Base-by-base conservation (phyloP, 2,329 filamentous ascomycete species). In the Graphilbum fragrans region DNA sequence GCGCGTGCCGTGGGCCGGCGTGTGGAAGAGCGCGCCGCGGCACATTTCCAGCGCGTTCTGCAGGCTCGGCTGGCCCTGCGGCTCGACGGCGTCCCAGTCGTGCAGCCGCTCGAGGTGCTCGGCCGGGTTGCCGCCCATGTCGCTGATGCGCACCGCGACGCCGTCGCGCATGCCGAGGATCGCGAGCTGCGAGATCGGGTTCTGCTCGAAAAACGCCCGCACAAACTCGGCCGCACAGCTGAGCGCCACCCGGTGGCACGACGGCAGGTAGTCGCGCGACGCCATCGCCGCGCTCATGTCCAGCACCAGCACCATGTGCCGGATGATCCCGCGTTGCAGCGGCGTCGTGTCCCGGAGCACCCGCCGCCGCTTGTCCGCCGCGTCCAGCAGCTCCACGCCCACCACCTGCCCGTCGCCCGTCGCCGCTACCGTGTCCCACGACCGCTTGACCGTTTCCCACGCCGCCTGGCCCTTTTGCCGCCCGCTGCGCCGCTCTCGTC, bases 41-140 rank as follows among this genome's bases (percentile, higher is more conserved):
- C 86, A 86, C 84, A 98, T 93, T 60, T 98, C 88, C 39, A 98
- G 70, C 4, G 88, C 88, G 60, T 98, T 98, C 60, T 98, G 92
- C 47, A 98, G 60, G 59, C 82, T 87, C 16, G 85, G 81, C 49
- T 80, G 78, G 33, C 86, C 83, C 55, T 82, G 74, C 14, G 83
- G 75, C 55, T 88, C 77, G 53, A 74, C 63, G 6, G 74, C 66
- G 53, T 77, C 72, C 50, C 88, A 68, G 1, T 65, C 70, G 54
- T 81, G 72, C 45, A 98, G 70, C 40, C 79, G 80, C 48, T 81
- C 76, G 43, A 95, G 75, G 58, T 96, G 92, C 46, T 93, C 86
- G 9, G 80, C 80, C 3, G 90, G 87, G 55, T 95, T 95, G 10
- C 92, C 92, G 42, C 83, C 82, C 68, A 96, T 80, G 55, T 94